A percentile compares a stretch with the other conserved stretches of the same genome.
These are phyloP conservation scores for Omphalea diandra DNA, from an alignment of 441 rosid genomes.

Conservation along the genomic window DNA sequence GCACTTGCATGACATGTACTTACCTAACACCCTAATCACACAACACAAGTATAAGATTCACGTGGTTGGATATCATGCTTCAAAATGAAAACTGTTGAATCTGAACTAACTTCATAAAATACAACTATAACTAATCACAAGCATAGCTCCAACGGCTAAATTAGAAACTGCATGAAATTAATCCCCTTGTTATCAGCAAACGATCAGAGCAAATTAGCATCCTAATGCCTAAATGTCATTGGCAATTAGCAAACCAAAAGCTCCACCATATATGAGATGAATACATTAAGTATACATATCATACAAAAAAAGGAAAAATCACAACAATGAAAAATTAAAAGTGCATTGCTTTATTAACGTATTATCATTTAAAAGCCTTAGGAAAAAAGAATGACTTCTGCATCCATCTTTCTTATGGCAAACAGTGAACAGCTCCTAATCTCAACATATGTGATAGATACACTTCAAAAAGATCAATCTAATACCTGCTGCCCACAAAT, in stretches of 20 bases:
- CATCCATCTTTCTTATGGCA: neutral
- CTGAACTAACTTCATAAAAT: neutral
- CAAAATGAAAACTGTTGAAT: neutral
- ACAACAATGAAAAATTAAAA: neutral
- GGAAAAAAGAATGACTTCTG: neutral
- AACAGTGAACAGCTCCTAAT: neutral
- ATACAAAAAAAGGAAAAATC: neutral
- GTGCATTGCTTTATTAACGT: neutral
- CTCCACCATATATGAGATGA: too few species aligned
- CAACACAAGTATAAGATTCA: neutral
- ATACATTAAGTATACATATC: neutral
- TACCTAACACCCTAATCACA: too few species aligned
- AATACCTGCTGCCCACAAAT: conserved; percentile 96
- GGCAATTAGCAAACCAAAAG: neutral
- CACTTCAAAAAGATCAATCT: neutral
- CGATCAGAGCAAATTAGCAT: too few species aligned
- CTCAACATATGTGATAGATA: neutral
- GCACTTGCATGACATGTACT: neutral
- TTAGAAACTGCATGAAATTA: neutral
- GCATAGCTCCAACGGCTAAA: neutral
- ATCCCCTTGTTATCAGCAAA: conserved; percentile 1
- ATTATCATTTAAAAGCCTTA: neutral
- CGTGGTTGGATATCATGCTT: neutral
- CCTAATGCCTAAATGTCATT: too few species aligned
- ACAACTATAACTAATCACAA: neutral